Evolutionary conservation across 176 grass and related monocot genomes (phyloP).

Genomic region (Cymbopogon citratus): DNA sequence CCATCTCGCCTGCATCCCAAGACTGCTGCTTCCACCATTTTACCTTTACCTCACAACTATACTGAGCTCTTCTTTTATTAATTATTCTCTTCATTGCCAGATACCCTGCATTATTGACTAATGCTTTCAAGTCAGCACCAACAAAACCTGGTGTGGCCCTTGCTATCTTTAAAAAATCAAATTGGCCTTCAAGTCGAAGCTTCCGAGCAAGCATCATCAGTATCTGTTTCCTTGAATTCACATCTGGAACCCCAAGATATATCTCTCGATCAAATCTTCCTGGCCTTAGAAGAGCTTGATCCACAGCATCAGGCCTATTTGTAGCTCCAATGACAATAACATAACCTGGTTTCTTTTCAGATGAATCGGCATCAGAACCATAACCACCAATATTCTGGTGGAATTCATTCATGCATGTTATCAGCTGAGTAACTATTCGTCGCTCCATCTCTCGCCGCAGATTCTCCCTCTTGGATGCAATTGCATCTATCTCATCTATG

Average conservation of each 20-base stretch:
- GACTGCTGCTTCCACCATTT: constrained; percentile 66
- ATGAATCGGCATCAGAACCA: no score
- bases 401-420: no score
- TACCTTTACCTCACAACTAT: not conserved
- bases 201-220: constrained; percentile 52
- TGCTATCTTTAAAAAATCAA: constrained; percentile 82
- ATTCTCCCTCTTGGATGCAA: no score
- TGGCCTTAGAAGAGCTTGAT: no score
- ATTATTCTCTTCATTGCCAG: constrained; percentile 87
- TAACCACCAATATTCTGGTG: no score
- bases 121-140: constrained; percentile 72
- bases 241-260: constrained; percentile 28
- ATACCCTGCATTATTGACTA: constrained; percentile 85
- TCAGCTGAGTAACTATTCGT: no score
- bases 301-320: no score
- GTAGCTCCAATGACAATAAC: no score
- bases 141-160: constrained; percentile 84
- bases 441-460: no score
- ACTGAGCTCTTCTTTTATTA: constrained; percentile 45
- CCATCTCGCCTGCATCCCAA: constrained; percentile 54
- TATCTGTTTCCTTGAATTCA: constrained; percentile 63
- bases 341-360: no score
- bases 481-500: no score
- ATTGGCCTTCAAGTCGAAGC: constrained; percentile 62
- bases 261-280: no score